phyloP scores from a whole-genome alignment of 2,329 filamentous ascomycete genomes.

The Onygena corvina region DNA sequence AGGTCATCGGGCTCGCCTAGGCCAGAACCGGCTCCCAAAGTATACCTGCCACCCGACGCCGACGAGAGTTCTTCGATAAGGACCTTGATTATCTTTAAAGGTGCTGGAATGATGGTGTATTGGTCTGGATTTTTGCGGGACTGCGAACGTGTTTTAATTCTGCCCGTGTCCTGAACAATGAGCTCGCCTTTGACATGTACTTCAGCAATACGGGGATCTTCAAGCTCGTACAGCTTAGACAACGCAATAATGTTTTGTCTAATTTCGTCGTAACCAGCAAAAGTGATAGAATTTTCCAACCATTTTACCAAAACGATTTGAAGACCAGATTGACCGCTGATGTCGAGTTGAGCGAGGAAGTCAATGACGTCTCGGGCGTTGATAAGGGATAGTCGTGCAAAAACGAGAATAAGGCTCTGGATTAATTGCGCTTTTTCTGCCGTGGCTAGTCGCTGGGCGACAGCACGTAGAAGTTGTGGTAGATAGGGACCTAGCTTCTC shows the following conservation, averaged over 20 bases:
- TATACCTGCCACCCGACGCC: constrained; percentile 50
- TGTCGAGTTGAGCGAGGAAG: constrained; percentile 74
- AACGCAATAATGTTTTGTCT: constrained; percentile 91
- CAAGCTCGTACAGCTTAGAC: constrained; percentile 77
- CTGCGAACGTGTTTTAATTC: constrained; percentile 89
- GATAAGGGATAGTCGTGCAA: constrained; percentile 75
- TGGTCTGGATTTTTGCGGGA: constrained; percentile 79
- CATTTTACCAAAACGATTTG: constrained; percentile 86
- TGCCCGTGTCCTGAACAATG: constrained; percentile 62
- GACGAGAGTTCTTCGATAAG: constrained; percentile 83
- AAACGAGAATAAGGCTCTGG: constrained; percentile 88
- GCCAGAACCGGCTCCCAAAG: constrained; percentile 45
- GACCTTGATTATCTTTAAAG: constrained; percentile 92
- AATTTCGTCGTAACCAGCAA: constrained; percentile 97
- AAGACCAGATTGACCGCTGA: constrained; percentile 64
- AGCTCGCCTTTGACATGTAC: constrained; percentile 86
- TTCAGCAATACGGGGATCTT: constrained; percentile 65
- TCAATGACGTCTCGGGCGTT: constrained; percentile 82
- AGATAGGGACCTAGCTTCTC: constrained; percentile 84
- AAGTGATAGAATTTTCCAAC: constrained; percentile 93
- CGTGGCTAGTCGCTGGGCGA: constrained; percentile 70
- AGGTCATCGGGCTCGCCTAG: constrained; percentile 45
- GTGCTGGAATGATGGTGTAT: constrained; percentile 75
- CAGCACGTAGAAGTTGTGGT: constrained; percentile 74
- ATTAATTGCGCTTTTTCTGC: constrained; percentile 83